A percentile compares a stretch with the other conserved stretches of the same genome.
Evolutionary conservation across 345 rosid genomes (phyloP).

Genomic region (Eucalyptus pauciflora): DNA sequence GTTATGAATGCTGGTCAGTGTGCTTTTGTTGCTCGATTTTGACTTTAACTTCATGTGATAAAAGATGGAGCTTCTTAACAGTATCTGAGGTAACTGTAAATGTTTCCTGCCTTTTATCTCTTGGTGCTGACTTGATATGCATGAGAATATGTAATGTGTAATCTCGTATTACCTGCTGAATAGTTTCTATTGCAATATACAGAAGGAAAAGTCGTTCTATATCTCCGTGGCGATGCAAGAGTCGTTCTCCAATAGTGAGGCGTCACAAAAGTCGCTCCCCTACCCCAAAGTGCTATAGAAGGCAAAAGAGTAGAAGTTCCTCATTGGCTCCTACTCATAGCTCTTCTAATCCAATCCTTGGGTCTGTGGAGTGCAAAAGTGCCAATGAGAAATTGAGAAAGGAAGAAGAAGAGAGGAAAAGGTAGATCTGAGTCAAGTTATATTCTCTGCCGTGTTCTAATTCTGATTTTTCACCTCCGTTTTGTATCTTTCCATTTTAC

Average conservation of each 20-base stretch:
- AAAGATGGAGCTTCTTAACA: conserved; percentile 91
- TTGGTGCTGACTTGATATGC: conserved; percentile 12
- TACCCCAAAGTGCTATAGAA: conserved; percentile 58
- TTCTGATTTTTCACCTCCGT: neutral
- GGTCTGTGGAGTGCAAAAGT: conserved; percentile 48
- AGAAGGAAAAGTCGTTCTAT: conserved; percentile 84
- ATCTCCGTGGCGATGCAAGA: conserved; percentile 55
- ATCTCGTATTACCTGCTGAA: conserved; percentile 19
- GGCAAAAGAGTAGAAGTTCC: conserved; percentile 72
- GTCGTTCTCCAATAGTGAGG: conserved; percentile 52
- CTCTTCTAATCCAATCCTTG: conserved; percentile 56
- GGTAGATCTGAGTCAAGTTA: conserved; percentile 25
- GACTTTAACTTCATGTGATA: conserved; percentile 86
- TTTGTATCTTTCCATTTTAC: neutral
- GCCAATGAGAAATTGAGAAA: conserved; percentile 54
- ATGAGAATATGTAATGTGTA: neutral
- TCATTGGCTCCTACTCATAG: conserved; percentile 51
- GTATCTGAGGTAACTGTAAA: conserved; percentile 88
- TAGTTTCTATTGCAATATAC: conserved; percentile 21
- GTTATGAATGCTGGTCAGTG: conserved; percentile 62
- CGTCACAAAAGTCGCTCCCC: conserved; percentile 62
- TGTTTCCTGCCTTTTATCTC: conserved; percentile 27
- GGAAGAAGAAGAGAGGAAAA: conserved; percentile 87
- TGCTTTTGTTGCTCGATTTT: conserved; percentile 70
- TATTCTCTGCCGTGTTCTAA: neutral